Percentiles rank a stretch among this genome's conserved stretches.
Conservation (phyloP, 225 moss, liverwort and hornwort genomes). For the Marchantia paleacea region DNA sequence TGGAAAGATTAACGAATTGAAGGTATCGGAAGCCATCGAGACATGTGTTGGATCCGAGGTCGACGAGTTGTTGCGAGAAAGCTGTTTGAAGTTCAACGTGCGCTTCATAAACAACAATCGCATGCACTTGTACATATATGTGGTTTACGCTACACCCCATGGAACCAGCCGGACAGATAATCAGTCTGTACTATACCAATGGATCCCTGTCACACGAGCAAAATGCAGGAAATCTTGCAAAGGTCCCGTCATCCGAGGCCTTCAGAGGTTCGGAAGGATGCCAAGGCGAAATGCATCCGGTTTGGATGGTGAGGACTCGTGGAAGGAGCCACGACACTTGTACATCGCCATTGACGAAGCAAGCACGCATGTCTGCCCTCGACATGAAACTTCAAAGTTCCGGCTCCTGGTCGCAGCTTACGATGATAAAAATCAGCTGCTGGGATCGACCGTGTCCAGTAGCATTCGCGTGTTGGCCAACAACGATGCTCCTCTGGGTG, state of each 20-base stretch:
- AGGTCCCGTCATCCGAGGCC: constrained; percentile 93
- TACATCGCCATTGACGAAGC: constrained; percentile 99
- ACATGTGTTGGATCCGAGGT: constrained; percentile 81
- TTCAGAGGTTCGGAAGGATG: constrained; percentile 97
- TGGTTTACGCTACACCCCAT: constrained; percentile 86
- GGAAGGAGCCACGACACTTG: constrained; percentile 96
- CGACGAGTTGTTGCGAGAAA: constrained; percentile 86
- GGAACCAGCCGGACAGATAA: constrained; percentile 60
- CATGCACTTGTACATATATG: constrained; percentile 87
- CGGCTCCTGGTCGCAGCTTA: constrained; percentile 92
- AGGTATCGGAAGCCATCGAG: constrained; percentile 97
- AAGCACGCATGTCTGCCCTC: constrained; percentile 92
- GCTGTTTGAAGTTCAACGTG: constrained; percentile 97
- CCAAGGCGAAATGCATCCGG: constrained; percentile 84
- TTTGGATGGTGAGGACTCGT: constrained; percentile 89
- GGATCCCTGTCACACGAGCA: constrained; percentile 95
- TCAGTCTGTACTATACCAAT: constrained; percentile 67
- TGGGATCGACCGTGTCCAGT: constrained; percentile 95
- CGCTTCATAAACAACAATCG: constrained; percentile 88
- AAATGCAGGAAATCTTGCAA: constrained; percentile 98
- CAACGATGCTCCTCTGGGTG: constrained; percentile 97
- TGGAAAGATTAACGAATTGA: constrained; percentile 65
- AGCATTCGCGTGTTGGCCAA: constrained; percentile 98
- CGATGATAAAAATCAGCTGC: constrained; percentile 77
- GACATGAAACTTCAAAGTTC: constrained; percentile 94